Base-by-base conservation (phyloP, 805 yeast species). In the Pichia phayaonensis region DNA sequence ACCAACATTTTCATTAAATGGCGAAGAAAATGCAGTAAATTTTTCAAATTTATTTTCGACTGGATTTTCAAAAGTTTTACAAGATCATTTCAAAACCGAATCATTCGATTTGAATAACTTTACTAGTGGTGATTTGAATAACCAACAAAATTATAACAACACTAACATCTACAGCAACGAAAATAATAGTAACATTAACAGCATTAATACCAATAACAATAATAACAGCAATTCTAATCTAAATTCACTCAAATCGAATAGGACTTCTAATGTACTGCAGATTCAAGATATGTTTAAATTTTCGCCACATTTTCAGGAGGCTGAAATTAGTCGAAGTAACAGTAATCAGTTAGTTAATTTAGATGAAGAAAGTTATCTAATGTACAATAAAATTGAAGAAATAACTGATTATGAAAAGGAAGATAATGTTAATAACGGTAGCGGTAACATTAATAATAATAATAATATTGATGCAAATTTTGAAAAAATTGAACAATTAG, bases 21-120 rank as follows among this genome's bases (percentile, higher is more conserved):
- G 48, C 15, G 52, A 52, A 40, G 52, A 49, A 22, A 44, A 42
- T 26, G 22, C 40, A 10, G 34, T 40, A 4, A 43, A 41, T 43
- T 48, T 54, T 43, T 36, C 50, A n/a, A 59, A 58, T 21, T 21
- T 59, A 16, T 61, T 64, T 44, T 60, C 68, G 8, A 61, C 61
- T 3, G 56, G 51, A 13, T 62, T 61, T 38, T 49, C 64, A 2
- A 56, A 49, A 45, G 46, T 59, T 10, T 46, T 64, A 8, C 61
- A 56, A 50, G 62, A 62, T 16, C 59, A 56, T 42, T 42, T 61
- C 34, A 49, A 49, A 39, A 42, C 44, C 2, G 55, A 48, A 27
- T 29, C 20, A 42, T 26, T 31, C 21, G 8, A n/a, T 23, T 22
- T 10, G 11, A 15, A 38, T n/a, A 27, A 40, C 4, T 5, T 7